Conservation (phyloP, 148 eudicot species). For the Diospyros kaki region DNA sequence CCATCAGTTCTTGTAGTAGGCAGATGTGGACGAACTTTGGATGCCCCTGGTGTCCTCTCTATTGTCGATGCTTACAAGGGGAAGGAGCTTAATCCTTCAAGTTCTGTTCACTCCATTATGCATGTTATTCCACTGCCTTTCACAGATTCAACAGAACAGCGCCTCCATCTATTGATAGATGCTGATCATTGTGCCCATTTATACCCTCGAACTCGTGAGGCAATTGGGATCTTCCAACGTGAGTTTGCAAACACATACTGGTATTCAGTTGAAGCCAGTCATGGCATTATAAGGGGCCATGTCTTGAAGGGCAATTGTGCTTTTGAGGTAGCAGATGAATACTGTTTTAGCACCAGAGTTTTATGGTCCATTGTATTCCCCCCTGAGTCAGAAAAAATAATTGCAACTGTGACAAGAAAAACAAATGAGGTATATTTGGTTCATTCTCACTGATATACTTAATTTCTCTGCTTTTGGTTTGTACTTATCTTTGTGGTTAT, state of each 20-base stretch:
- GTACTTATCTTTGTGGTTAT: background rate
- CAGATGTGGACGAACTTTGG: conserved; percentile 56
- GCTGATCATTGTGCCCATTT: conserved; percentile 53
- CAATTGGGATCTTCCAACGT: conserved; percentile 55
- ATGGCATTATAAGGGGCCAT: conserved; percentile 72
- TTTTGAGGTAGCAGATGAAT: conserved; percentile 52
- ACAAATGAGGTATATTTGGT: conserved; percentile 59
- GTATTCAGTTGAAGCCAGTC: conserved; percentile 81
- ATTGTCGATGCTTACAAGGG: conserved; percentile 82
- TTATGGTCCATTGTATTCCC: conserved; percentile 90
- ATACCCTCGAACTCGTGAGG: conserved; percentile 83
- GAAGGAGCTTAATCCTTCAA: conserved; percentile 46
- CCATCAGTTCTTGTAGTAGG: conserved; percentile 91
- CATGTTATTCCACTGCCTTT: conserved; percentile 83
- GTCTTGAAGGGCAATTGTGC: conserved; percentile 47
- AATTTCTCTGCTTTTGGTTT: too few relatives aligned
- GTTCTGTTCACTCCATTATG: conserved; percentile 53
- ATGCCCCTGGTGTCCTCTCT: conserved; percentile 69
- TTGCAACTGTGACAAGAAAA: conserved; percentile 64
- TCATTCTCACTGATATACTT: background rate
- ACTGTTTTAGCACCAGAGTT: conserved; percentile 62
- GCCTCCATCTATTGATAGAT: conserved; percentile 78
- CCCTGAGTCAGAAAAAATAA: conserved; percentile 78
- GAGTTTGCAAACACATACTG: conserved; percentile 77
- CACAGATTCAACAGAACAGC: conserved; percentile 84